Conservation (phyloP, 1,284 basidiomycete genomes). For the Pseudozyma sp. region DNA sequence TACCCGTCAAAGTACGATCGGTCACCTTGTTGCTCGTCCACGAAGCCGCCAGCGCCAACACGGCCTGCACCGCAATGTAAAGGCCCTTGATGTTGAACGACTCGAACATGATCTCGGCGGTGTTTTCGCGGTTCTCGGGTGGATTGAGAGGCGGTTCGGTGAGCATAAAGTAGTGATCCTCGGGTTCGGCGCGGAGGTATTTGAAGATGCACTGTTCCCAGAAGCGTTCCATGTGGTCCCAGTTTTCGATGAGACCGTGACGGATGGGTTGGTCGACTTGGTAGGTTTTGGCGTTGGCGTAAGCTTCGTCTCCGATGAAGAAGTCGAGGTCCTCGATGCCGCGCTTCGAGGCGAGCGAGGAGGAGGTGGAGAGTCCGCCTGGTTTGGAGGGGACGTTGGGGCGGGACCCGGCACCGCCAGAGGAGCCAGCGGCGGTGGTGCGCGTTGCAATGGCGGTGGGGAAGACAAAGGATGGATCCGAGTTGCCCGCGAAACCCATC, state of each 20-base stretch:
- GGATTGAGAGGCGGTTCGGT: constrained; percentile 98
- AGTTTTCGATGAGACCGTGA: constrained; percentile 98
- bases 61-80: constrained; percentile 98
- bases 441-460: constrained; percentile 68
- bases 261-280: constrained; percentile 95
- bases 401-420: constrained; percentile 70
- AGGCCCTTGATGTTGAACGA: constrained; percentile 97
- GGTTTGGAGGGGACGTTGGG: constrained; percentile 86
- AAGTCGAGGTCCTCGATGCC: constrained; percentile 99
- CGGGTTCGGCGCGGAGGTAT: constrained; percentile 96
- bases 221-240: constrained; percentile 99
- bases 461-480: constrained; percentile 87
- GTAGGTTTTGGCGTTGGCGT: constrained; percentile 91
- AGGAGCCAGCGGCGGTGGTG: constrained; percentile 46
- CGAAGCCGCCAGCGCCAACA: constrained; percentile 96
- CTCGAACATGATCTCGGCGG: constrained; percentile 99
- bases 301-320: constrained; percentile 97
- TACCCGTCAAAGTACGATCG: constrained; percentile 93
- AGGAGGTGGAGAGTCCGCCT: constrained; percentile 59
- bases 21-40: constrained; percentile 94
- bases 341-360: constrained; percentile 83
- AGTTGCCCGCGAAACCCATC: constrained; percentile 98
- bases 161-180: constrained; percentile 97
- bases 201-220: constrained; percentile 99
- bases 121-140: constrained; percentile 98